Evolutionary conservation across 257 asterid species (phyloP).

Genomic region (Linaria vulgaris): DNA sequence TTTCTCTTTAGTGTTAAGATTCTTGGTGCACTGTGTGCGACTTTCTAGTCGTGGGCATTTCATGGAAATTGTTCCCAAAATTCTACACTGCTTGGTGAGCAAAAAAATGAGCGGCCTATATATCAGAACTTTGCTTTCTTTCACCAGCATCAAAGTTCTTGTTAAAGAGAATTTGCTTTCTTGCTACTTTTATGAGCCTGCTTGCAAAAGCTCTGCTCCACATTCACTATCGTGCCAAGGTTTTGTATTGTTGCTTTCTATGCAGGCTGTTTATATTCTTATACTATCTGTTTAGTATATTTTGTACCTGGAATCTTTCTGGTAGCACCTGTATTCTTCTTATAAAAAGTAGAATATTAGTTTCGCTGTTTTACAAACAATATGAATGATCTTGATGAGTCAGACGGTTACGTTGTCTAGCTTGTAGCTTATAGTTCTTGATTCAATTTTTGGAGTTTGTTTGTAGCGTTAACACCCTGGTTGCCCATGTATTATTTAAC

Average conservation of each 20-base stretch:
- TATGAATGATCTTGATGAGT: not conserved
- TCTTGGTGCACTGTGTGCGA: no score
- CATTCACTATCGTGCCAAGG: not conserved
- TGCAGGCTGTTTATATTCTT: not conserved
- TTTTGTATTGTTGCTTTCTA: not conserved
- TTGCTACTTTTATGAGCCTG: not conserved
- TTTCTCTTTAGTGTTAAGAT: no score
- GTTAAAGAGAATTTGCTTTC: not conserved
- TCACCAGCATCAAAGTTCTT: not conserved
- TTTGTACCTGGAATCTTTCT: not conserved
- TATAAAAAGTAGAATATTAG: not conserved
- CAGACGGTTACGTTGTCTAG: slow-evolving; percentile 4
- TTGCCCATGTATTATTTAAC: not conserved
- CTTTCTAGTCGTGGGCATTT: no score
- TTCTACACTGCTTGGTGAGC: no score
- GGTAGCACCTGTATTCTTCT: not conserved
- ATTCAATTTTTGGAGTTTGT: not conserved
- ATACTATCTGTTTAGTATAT: not conserved
- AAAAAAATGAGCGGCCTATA: no score
- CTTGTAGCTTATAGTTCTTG: not conserved
- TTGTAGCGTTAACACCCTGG: not conserved
- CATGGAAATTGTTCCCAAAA: no score
- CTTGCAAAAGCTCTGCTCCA: not conserved
- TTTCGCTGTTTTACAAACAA: not conserved
- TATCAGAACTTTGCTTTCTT: not conserved